Percentiles rank a stretch among this genome's conserved stretches.
Conservation (phyloP, 2,329 filamentous ascomycete species). For the Neospermospora avenae region DNA sequence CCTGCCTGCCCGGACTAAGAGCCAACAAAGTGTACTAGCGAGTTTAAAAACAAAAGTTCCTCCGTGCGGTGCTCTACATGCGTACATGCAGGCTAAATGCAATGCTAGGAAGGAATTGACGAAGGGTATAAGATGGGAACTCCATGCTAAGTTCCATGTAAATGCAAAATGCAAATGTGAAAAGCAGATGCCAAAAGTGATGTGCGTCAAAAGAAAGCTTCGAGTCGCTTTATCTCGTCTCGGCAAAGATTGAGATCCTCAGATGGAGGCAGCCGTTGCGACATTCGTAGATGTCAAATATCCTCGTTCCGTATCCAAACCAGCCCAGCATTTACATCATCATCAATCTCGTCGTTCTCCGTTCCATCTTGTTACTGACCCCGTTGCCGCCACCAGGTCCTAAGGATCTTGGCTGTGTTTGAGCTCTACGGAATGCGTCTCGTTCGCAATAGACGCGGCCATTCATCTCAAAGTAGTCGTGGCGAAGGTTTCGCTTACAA, state of each 20-base stretch:
- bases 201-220: neutral
- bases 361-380: conserved; percentile 39
- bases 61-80: neutral
- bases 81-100: conserved; percentile 2
- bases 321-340: conserved; percentile 40
- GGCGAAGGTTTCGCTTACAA: conserved; percentile 68
- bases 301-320: neutral
- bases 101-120: neutral
- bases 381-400: conserved; percentile 17
- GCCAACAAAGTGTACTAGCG: neutral
- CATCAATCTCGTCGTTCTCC: conserved; percentile 48
- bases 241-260: neutral
- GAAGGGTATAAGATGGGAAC: conserved; percentile 6
- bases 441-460: conserved; percentile 81
- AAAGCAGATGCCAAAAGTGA: neutral
- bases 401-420: conserved; percentile 23
- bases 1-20: neutral
- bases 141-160: conserved; percentile 2
- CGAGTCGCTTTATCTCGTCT: neutral
- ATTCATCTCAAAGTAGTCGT: conserved; percentile 89
- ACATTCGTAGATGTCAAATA: neutral
- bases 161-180: conserved; percentile 1
- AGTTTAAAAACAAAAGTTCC: neutral
- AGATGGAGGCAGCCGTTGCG: neutral
- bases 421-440: conserved; percentile 57